Conservation (phyloP, 495 filamentous ascomycete genomes). For the Parathielavia hyrcaniae region DNA sequence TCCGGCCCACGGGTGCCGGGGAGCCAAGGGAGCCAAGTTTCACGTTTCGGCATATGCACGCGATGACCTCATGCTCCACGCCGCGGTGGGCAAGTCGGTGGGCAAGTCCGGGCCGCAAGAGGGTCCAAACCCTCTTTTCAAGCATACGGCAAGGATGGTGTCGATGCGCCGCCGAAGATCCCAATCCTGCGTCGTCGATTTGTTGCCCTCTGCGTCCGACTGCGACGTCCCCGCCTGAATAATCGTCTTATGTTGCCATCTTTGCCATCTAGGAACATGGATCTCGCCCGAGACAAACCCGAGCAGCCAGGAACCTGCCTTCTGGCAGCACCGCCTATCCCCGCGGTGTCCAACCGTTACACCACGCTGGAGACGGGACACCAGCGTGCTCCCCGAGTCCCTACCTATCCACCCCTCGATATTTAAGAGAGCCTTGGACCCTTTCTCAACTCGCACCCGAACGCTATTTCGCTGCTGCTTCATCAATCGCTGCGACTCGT, state of each 20-base stretch:
- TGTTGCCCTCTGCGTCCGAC: slow-evolving; percentile 10
- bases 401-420: not conserved
- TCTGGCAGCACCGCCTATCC: not conserved
- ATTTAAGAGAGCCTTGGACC: slow-evolving; percentile 2
- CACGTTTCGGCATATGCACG: slow-evolving; percentile 1
- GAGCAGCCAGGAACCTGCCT: not conserved
- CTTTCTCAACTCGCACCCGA: not conserved
- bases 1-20: slow-evolving; percentile 5
- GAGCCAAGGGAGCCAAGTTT: not conserved
- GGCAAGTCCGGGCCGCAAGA: too few species aligned
- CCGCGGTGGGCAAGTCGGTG: too few species aligned
- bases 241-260: slow-evolving; percentile 8
- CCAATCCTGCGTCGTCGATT: slow-evolving; percentile 9
- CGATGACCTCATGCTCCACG: slow-evolving; percentile 16
- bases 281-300: slow-evolving; percentile 1
- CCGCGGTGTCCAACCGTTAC: slow-evolving; percentile 3
- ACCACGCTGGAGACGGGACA: not conserved
- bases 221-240: not conserved
- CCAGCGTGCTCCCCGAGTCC: not conserved
- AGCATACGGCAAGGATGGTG: not conserved
- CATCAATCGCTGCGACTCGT: not conserved
- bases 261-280: slow-evolving; percentile 13
- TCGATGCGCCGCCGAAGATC: slow-evolving; percentile 8
- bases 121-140: too few species aligned
- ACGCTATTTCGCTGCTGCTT: not conserved